phyloP scores from a whole-genome alignment of 192 early-diverging fungal species.

The Diversispora eburnea region DNA sequence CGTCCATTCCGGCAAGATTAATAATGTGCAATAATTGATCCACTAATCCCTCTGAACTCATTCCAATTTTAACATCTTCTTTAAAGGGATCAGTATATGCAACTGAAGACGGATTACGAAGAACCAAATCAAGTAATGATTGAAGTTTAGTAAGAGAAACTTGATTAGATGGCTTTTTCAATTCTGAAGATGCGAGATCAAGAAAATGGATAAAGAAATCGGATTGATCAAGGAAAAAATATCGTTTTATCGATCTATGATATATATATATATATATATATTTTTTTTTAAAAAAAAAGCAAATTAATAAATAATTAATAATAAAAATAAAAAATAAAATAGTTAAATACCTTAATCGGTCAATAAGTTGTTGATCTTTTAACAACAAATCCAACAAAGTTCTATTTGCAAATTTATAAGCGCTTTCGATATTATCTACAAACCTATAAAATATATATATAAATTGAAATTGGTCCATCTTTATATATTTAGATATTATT shows the following conservation, averaged over 20 bases:
- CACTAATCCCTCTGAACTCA: constrained; percentile 58
- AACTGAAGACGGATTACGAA: constrained; percentile 83
- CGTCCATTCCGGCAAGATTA: constrained; percentile 57
- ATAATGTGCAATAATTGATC: constrained; percentile 73
- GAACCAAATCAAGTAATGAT: constrained; percentile 80
- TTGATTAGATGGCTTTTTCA: constrained; percentile 66
- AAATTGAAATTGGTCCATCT: too few relatives aligned
- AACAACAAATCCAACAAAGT: constrained; percentile 77
- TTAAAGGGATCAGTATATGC: constrained; percentile 76
- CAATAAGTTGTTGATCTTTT: constrained; percentile 72
- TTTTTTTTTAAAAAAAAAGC: neutral
- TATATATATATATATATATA: neutral
- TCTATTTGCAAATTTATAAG: constrained; percentile 86
- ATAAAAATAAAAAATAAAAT: neutral
- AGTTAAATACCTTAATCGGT: constrained; percentile 56
- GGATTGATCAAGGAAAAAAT: constrained; percentile 87
- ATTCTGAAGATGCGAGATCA: constrained; percentile 76
- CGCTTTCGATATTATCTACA: constrained; percentile 74
- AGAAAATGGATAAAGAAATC: constrained; percentile 94
- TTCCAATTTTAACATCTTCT: constrained; percentile 79
- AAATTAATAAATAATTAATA: neutral
- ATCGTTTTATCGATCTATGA: constrained; percentile 82
- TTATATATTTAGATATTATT: too few relatives aligned
- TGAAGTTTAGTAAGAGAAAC: constrained; percentile 72
- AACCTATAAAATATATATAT: constrained; percentile 40